Base-by-base conservation (phyloP, 2,329 filamentous ascomycete genomes). In the Pseudocercospora eumusae region DNA sequence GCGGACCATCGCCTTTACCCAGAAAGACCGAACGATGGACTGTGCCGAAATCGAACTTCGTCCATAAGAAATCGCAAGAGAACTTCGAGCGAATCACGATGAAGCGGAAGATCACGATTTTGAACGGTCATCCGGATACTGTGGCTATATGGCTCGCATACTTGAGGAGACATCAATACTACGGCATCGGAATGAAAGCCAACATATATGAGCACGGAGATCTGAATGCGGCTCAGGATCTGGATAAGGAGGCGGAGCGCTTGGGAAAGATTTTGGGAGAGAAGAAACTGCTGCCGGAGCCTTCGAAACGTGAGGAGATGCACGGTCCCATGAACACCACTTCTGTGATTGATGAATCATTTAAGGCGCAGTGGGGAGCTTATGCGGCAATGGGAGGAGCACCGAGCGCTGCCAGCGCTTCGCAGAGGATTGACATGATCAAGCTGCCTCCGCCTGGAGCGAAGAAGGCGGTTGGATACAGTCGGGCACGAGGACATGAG, bases 101-200 rank as follows among this genome's bases (percentile, higher is more conserved):
- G 71, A 86, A 93, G 59, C 83, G 95, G 13, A 77, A 97, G 71
- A 92, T 99, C 57, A 92, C 96, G 78, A 95, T 99, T 73, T 89
- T 91, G 68, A 95, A 98, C 73, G 95, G 92, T 0, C 84, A 97
- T 72, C 88, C 92, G 0, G 91, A 97, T 75, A 88, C 87, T 0
- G 92, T 99, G 36, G 89, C 96, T 77, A 77, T 93, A 27, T 99
- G 95, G 95, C 80, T 99, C 62, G 92, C 92, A 0, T 98, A 96
- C 74, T 76, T 99, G 73, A 86, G 90, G 73, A 96, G 96, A 78
- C 89, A 97, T 74, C 91, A 92, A 45, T 96, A 95, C 75, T 91
- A 96, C 69, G 95, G 95, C n/a, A 88, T 98, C 44, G 95, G 95
- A 71, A 96, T 99, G 92, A 99, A 99, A 83, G 95, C 95, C 57